Evolutionary conservation across 2,329 filamentous ascomycete species (phyloP).

Genomic region (Zasmidium angulare): DNA sequence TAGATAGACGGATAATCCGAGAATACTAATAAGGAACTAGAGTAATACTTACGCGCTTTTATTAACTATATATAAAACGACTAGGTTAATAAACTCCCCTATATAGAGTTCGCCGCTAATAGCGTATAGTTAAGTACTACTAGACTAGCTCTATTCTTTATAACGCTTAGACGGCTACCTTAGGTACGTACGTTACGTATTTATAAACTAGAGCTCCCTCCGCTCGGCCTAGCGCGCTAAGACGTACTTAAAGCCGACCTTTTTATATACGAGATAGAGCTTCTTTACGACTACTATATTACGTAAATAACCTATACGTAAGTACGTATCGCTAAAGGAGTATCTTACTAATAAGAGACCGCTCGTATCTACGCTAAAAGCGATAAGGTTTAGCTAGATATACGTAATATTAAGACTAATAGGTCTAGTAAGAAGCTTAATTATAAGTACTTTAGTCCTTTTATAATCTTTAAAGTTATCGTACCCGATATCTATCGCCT

Average conservation of each 20-base stretch:
- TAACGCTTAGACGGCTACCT: background rate
- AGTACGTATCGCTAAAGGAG: background rate
- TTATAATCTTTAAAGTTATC: background rate
- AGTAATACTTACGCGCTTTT: background rate
- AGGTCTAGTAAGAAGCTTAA: no score
- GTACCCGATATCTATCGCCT: background rate
- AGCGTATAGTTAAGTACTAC: background rate
- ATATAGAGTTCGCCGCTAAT: background rate
- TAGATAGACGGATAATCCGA: background rate
- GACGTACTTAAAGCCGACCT: background rate
- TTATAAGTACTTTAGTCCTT: background rate
- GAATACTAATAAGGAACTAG: constrained; percentile 2
- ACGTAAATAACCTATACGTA: background rate
- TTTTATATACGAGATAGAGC: background rate
- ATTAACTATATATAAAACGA: background rate
- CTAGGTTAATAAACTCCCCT: background rate
- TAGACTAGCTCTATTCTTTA: background rate
- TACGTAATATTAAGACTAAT: background rate
- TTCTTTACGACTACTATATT: background rate
- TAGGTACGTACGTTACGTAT: background rate
- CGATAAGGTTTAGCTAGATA: background rate
- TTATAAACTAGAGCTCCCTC: background rate
- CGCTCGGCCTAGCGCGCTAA: background rate
- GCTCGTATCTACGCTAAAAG: background rate
- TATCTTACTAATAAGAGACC: background rate